Conservation (phyloP, 139 green algal genomes). For the Coelastrella sp. region DNA sequence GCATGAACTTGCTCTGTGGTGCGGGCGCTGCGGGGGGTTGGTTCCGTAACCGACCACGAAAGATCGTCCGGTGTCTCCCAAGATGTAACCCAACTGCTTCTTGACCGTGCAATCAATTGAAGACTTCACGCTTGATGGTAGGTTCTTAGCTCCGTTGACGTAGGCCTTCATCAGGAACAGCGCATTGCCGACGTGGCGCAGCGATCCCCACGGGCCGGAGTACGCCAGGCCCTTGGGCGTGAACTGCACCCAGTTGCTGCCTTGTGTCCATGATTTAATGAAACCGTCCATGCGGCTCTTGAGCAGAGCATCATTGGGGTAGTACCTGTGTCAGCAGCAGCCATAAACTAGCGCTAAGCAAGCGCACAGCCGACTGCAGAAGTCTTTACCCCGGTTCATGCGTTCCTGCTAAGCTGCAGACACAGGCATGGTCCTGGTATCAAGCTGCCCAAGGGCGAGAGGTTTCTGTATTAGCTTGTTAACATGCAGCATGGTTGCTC, state of each 20-base stretch:
- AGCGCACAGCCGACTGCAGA: too few relatives aligned
- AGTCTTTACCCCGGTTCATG: too few relatives aligned
- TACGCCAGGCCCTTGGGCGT: slow-evolving; percentile 51
- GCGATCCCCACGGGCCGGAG: slow-evolving; percentile 35
- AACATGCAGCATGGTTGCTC: too few relatives aligned
- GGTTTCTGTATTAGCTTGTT: too few relatives aligned
- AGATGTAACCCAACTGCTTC: slow-evolving; percentile 53
- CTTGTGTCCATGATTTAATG: slow-evolving; percentile 39
- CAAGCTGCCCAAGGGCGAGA: too few relatives aligned
- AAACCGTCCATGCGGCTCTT: slow-evolving; percentile 41
- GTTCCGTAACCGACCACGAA: slow-evolving; percentile 53
- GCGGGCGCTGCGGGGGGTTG: slow-evolving; percentile 41
- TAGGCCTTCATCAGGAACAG: slow-evolving; percentile 35
- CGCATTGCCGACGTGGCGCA: slow-evolving; percentile 41
- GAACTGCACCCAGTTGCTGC: slow-evolving; percentile 34
- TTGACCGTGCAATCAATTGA: slow-evolving; percentile 11
- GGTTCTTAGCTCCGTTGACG: neutral
- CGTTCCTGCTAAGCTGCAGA: too few relatives aligned
- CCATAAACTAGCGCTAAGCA: neutral
- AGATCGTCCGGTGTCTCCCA: slow-evolving; percentile 48
- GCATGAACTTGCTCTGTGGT: slow-evolving; percentile 50
- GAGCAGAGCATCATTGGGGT: slow-evolving; percentile 23
- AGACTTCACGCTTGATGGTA: neutral
- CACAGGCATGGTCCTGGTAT: too few relatives aligned
- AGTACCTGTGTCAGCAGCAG: neutral